Evolutionary conservation across 345 rosid genomes (phyloP).

Genomic region (Dovyalis caffra): DNA sequence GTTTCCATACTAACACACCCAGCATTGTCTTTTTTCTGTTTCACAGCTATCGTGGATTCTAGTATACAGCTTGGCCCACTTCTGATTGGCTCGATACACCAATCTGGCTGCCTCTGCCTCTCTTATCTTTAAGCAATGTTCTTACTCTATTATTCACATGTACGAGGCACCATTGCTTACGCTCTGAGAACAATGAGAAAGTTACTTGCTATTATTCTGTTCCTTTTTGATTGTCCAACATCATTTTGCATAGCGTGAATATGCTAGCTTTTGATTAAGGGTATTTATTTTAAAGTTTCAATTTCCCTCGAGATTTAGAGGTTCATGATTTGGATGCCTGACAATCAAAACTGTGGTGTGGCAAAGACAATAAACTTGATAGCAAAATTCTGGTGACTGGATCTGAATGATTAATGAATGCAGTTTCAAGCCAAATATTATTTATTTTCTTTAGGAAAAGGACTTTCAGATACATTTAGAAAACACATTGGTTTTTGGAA

Average conservation of each 20-base stretch:
- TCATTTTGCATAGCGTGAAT: conserved; percentile 27
- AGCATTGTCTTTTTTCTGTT: conserved; percentile 14
- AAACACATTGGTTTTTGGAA: background rate
- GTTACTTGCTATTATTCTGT: conserved; percentile 6
- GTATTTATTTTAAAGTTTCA: conserved; percentile 13
- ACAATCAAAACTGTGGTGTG: background rate
- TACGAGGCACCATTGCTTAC: conserved; percentile 26
- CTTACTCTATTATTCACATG: conserved; percentile 2
- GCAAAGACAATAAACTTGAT: background rate
- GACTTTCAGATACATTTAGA: too few species aligned
- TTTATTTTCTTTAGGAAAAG: background rate
- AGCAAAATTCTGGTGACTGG: conserved; percentile 1
- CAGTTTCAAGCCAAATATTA: background rate
- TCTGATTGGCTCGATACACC: conserved; percentile 36
- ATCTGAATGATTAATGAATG: background rate
- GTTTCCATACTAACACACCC: conserved; percentile 13
- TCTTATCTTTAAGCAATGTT: conserved; percentile 2
- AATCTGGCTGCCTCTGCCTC: conserved; percentile 13
- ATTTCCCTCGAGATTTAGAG: background rate
- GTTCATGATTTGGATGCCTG: conserved; percentile 2
- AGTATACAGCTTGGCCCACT: conserved; percentile 92
- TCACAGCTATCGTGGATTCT: conserved; percentile 93
- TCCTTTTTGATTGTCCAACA: conserved; percentile 13
- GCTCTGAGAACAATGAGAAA: conserved; percentile 21
- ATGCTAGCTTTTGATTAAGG: conserved; percentile 12